These are phyloP conservation scores for Plenodomus lindquistii DNA, from an alignment of 2,329 filamentous ascomycete genomes.

Conservation along the genomic window DNA sequence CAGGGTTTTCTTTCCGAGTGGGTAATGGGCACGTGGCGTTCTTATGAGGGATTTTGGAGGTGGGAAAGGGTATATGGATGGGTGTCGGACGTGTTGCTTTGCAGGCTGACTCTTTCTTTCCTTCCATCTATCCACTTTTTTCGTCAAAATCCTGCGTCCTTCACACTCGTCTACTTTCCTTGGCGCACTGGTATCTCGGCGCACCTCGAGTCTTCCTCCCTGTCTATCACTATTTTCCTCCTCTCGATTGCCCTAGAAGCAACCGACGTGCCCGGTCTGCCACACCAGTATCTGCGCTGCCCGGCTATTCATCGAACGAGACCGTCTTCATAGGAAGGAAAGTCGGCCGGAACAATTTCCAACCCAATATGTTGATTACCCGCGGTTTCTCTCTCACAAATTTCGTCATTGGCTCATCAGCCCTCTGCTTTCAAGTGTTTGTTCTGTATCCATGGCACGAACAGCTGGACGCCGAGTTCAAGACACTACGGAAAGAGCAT, in stretches of 20 bases:
- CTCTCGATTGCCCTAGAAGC: too few species aligned
- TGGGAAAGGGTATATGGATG: not conserved
- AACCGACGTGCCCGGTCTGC: too few species aligned
- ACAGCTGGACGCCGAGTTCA: conserved; percentile 65
- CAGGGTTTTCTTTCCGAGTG: not conserved
- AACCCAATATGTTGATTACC: conserved; percentile 49
- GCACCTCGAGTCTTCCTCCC: too few species aligned
- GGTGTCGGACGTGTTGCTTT: not conserved
- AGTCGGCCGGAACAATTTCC: too few species aligned
- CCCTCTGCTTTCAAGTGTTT: conserved; percentile 68
- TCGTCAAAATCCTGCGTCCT: not conserved
- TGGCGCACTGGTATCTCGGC: too few species aligned
- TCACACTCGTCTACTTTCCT: too few species aligned
- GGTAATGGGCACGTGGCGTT: not conserved
- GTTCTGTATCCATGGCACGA: conserved; percentile 74
- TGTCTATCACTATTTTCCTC: too few species aligned
- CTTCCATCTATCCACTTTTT: not conserved
- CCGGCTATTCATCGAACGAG: too few species aligned
- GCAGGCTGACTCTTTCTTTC: not conserved
- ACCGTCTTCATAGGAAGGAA: too few species aligned
- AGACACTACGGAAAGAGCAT: conserved; percentile 63
- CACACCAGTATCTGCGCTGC: too few species aligned
- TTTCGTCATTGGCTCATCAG: conserved; percentile 67
- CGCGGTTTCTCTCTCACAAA: conserved; percentile 64
- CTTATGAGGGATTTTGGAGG: not conserved